Evolutionary conservation across 2,329 filamentous ascomycete genomes (phyloP).

Genomic region (Ophiocordyceps australis): DNA sequence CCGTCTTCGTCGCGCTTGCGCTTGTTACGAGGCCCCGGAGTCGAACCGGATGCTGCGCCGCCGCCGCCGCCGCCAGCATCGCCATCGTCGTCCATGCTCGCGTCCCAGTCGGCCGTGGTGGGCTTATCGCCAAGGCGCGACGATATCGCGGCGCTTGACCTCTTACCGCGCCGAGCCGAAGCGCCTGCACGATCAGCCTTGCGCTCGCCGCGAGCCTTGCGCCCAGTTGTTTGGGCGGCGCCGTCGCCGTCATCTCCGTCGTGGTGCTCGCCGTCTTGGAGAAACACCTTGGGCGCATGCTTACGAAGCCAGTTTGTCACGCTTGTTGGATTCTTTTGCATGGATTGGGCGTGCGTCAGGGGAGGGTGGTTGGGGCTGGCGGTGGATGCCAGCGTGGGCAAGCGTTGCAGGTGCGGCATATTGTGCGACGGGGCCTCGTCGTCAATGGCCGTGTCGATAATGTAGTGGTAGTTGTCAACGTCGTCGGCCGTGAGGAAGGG

Average conservation of each 20-base stretch:
- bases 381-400: constrained; percentile 33
- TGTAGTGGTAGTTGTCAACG: constrained; percentile 55
- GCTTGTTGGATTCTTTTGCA: constrained; percentile 72
- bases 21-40: constrained; percentile 17
- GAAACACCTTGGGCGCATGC: constrained; percentile 67
- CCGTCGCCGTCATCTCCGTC: constrained; percentile 10
- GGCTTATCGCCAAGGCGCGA: constrained; percentile 5
- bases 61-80: no score
- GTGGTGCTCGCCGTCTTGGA: constrained; percentile 40
- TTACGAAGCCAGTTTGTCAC: constrained; percentile 92
- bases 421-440: no score
- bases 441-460: constrained; percentile 36
- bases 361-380: constrained; percentile 17
- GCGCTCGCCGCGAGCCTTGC: constrained; percentile 15
- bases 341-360: constrained; percentile 19
- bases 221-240: constrained; percentile 8
- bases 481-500: constrained; percentile 52
- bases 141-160: constrained; percentile 10
- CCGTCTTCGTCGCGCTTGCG: constrained; percentile 41
- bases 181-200: constrained; percentile 17
- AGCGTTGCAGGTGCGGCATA: no score
- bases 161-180: constrained; percentile 19
- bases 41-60: constrained; percentile 14
- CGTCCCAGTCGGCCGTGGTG: constrained; percentile 12
- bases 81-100: constrained; percentile 20